These are phyloP conservation scores for Fonsecaea multimorphosa DNA, from an alignment of 2,329 filamentous ascomycete genomes.

Conservation along the genomic window DNA sequence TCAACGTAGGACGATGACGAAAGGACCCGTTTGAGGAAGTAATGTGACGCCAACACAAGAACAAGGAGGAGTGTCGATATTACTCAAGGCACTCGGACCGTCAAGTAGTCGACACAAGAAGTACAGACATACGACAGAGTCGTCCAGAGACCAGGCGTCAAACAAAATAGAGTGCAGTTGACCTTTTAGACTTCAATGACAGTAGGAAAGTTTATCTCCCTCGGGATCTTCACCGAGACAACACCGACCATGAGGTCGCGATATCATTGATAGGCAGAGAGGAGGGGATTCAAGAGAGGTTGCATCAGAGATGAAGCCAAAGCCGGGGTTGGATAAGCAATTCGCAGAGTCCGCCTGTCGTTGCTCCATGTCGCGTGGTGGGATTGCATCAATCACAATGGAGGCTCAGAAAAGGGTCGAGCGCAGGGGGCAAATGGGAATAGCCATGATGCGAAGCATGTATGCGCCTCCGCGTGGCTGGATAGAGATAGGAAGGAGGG, in stretches of 20 bases:
- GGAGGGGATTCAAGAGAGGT: not conserved
- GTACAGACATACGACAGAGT: not conserved
- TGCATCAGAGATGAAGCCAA: constrained; percentile 24
- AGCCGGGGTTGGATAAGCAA: constrained; percentile 24
- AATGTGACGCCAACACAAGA: not conserved
- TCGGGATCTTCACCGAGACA: constrained; percentile 6
- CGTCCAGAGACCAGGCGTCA: not conserved
- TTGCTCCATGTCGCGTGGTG: constrained; percentile 3
- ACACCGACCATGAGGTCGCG: not conserved
- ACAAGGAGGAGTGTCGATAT: not conserved
- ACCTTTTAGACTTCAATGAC: constrained; percentile 1
- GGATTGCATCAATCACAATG: constrained; percentile 17
- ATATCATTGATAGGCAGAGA: constrained; percentile 15
- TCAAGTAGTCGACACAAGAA: not conserved
- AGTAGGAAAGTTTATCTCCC: not conserved
- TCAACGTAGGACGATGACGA: not conserved
- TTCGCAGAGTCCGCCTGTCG: constrained; percentile 4
- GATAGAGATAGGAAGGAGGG: constrained; percentile 15
- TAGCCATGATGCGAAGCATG: not conserved
- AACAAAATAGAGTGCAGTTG: not conserved
- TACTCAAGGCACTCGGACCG: not conserved
- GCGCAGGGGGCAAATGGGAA: constrained; percentile 4
- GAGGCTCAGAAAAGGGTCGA: not conserved
- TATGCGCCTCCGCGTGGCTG: constrained; percentile 7
- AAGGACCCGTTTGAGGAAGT: not conserved